A percentile compares a stretch with the other conserved stretches of the same genome.
These are phyloP conservation scores for Flaveria sonorensis DNA, from an alignment of 129 eudicot genomes.

Conservation along the genomic window DNA sequence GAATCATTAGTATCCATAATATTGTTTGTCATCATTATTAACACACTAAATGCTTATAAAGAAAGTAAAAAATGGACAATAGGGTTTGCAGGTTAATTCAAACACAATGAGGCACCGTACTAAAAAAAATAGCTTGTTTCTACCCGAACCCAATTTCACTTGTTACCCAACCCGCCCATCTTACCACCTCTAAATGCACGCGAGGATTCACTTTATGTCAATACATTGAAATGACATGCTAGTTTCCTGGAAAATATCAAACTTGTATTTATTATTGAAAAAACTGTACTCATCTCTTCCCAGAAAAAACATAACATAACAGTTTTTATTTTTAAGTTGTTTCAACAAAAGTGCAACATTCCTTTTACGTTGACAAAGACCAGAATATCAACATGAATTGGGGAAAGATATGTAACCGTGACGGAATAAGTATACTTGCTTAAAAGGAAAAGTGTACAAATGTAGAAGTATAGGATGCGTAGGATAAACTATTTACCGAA, in stretches of 20 bases:
- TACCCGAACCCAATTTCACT: constrained; percentile 6
- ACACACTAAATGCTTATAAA: neutral
- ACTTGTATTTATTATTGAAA: neutral
- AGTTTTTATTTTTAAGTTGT: neutral
- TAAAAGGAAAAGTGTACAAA: constrained; percentile 32
- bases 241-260: constrained; percentile 11
- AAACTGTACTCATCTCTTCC: constrained; percentile 1
- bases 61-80: neutral
- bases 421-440: constrained; percentile 9
- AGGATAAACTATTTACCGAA: constrained; percentile 30
- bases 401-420: constrained; percentile 17
- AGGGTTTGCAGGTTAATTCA: neutral
- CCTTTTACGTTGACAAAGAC: constrained; percentile 1
- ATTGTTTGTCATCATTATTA: neutral
- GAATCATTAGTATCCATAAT: no score
- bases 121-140: neutral
- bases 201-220: constrained; percentile 5
- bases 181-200: neutral
- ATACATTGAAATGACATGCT: neutral
- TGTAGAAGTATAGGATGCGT: constrained; percentile 19
- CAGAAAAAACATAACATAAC: neutral
- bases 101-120: neutral
- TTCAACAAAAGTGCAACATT: constrained; percentile 6
- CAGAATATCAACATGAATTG: constrained; percentile 12
- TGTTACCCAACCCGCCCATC: constrained; percentile 12